A percentile compares a stretch with the other conserved stretches of the same genome.
These are phyloP conservation scores for Monosporascus sp. DNA, from an alignment of 2,329 filamentous ascomycete species.

Conservation along the genomic window DNA sequence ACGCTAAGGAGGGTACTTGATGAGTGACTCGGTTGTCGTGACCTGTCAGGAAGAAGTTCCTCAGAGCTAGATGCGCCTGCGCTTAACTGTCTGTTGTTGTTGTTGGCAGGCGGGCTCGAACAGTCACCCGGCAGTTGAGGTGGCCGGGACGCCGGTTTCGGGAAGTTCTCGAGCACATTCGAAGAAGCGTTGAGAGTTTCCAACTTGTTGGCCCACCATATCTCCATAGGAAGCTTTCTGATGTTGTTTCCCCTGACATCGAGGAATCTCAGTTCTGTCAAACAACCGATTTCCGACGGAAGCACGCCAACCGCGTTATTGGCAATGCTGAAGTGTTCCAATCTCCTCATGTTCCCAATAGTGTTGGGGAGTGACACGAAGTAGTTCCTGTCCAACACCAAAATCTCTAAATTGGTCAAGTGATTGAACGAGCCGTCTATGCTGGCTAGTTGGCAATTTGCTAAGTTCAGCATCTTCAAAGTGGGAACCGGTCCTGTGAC, in stretches of 20 bases:
- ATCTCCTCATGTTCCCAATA: conserved; percentile 73
- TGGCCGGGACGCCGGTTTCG: conserved; percentile 72
- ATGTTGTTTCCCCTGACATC: conserved; percentile 94
- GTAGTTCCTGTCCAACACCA: conserved; percentile 91
- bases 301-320: conserved; percentile 83
- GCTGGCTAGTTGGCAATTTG: conserved; percentile 84
- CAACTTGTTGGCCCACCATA: conserved; percentile 92
- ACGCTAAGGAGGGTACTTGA: conserved; percentile 73
- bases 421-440: conserved; percentile 86
- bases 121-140: conserved; percentile 55
- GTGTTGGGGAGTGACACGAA: conserved; percentile 84
- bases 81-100: conserved; percentile 37
- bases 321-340: conserved; percentile 91
- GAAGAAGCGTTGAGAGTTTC: conserved; percentile 94
- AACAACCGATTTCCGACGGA: conserved; percentile 80
- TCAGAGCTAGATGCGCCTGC: conserved; percentile 66
- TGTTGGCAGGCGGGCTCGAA: conserved; percentile 25
- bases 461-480: conserved; percentile 80
- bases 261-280: conserved; percentile 77
- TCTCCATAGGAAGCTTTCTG: conserved; percentile 77
- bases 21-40: conserved; percentile 76
- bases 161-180: conserved; percentile 86
- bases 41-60: conserved; percentile 56
- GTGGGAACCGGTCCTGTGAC: conserved; percentile 72
- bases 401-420: conserved; percentile 78